phyloP scores from a whole-genome alignment of 441 rosid genomes.

The Breynia disticha region DNA sequence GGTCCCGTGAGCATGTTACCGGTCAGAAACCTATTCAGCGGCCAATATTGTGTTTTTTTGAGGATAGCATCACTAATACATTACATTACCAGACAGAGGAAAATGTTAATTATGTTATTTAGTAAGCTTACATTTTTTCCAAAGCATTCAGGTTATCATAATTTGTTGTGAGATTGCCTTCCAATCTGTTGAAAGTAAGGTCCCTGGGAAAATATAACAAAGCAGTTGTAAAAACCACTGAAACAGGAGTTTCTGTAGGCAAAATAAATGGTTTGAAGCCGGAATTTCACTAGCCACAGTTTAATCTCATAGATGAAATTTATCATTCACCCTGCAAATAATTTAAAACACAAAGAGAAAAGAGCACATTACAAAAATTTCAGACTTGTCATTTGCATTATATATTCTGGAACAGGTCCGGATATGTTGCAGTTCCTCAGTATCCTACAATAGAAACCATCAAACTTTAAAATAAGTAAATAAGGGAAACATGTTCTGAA shows the following conservation, averaged over 20 bases:
- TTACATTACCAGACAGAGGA: no score
- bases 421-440: constrained; percentile 37
- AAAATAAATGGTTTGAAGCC: no score
- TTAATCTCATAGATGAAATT: no score
- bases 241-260: not conserved
- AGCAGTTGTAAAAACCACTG: not conserved
- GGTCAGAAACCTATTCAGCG: constrained; percentile 25
- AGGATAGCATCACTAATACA: not conserved
- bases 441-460: constrained; percentile 20
- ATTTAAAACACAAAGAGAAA: not conserved
- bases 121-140: constrained; percentile 21
- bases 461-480: not conserved
- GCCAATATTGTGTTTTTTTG: constrained; percentile 1
- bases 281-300: no score
- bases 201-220: constrained; percentile 20
- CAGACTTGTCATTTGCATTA: constrained; percentile 13
- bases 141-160: constrained; percentile 11
- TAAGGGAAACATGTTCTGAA: not conserved
- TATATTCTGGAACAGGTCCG: constrained; percentile 20
- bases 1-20: constrained; percentile 17
- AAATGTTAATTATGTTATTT: not conserved
- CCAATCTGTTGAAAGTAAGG: constrained; percentile 36
- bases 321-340: no score
- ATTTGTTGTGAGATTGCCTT: constrained; percentile 21
- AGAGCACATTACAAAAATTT: constrained; percentile 17